Percentiles rank a stretch among this genome's conserved stretches.
Evolutionary conservation across 371 early-diverging fungal genomes (phyloP).

Genomic region (Mortierella sp.): DNA sequence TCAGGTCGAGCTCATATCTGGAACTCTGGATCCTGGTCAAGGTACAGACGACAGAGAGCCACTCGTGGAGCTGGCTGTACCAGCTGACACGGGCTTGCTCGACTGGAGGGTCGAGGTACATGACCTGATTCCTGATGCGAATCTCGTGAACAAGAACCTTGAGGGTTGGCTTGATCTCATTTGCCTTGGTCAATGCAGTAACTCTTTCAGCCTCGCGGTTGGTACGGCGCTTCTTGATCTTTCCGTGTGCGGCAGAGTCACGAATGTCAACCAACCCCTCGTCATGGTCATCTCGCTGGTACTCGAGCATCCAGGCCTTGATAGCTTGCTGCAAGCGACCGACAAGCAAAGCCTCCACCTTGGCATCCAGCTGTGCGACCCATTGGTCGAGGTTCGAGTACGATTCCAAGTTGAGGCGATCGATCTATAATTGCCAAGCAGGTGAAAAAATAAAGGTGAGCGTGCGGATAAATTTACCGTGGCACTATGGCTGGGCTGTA

Average conservation of each 20-base stretch:
- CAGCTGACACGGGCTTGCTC: slow-evolving; percentile 93
- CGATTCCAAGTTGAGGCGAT: slow-evolving; percentile 93
- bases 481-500: neutral
- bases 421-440: slow-evolving; percentile 66
- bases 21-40: slow-evolving; percentile 90
- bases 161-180: slow-evolving; percentile 73
- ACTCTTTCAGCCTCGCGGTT: slow-evolving; percentile 59
- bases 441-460: neutral
- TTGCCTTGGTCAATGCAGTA: slow-evolving; percentile 58
- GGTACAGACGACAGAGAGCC: slow-evolving; percentile 88
- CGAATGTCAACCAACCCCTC: slow-evolving; percentile 63
- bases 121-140: slow-evolving; percentile 93
- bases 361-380: slow-evolving; percentile 87
- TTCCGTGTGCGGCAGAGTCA: slow-evolving; percentile 59
- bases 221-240: slow-evolving; percentile 62
- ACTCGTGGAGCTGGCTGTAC: slow-evolving; percentile 93
- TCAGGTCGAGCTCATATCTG: slow-evolving; percentile 90
- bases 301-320: slow-evolving; percentile 81
- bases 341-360: slow-evolving; percentile 87
- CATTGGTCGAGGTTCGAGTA: slow-evolving; percentile 95
- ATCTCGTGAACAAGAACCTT: slow-evolving; percentile 86
- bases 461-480: neutral
- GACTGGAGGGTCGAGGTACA: slow-evolving; percentile 96
- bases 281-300: slow-evolving; percentile 73
- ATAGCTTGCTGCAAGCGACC: slow-evolving; percentile 87